Percentiles rank a stretch among this genome's conserved stretches.
phyloP scores from a whole-genome alignment of 2,329 filamentous ascomycete species.

The Colletotrichum viniferum region DNA sequence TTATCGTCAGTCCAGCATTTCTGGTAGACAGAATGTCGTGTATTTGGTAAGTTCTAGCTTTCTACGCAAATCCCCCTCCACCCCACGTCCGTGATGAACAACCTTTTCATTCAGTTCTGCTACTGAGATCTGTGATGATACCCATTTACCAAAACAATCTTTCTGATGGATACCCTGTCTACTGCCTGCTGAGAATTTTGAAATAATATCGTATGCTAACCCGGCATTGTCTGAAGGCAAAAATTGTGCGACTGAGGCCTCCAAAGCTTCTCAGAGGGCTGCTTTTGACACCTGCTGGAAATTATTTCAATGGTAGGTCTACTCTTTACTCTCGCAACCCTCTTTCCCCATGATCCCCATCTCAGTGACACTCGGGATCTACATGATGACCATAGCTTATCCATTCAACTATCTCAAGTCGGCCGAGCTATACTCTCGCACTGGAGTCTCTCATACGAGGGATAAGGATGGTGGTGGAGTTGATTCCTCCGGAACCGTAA shows the following conservation, averaged over 20 bases:
- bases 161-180: constrained; percentile 50
- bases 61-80: background rate
- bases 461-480: constrained; percentile 79
- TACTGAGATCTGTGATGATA: constrained; percentile 74
- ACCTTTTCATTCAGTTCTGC: constrained; percentile 72
- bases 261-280: background rate
- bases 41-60: background rate
- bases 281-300: background rate
- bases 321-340: background rate
- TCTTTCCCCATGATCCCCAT: background rate
- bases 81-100: constrained; percentile 64
- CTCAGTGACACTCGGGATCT: background rate
- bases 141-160: constrained; percentile 68
- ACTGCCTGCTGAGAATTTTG: background rate
- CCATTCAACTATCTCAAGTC: constrained; percentile 74
- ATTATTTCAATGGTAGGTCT: background rate
- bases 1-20: background rate
- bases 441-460: constrained; percentile 58
- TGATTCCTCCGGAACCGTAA: constrained; percentile 51
- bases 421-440: constrained; percentile 77
- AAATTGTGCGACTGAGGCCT: background rate
- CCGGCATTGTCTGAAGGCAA: background rate
- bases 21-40: background rate
- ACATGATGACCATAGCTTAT: constrained; percentile 72
- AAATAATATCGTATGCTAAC: background rate